Base-by-base conservation (phyloP, 2,329 filamentous ascomycete genomes). In the Capronia coronata region DNA sequence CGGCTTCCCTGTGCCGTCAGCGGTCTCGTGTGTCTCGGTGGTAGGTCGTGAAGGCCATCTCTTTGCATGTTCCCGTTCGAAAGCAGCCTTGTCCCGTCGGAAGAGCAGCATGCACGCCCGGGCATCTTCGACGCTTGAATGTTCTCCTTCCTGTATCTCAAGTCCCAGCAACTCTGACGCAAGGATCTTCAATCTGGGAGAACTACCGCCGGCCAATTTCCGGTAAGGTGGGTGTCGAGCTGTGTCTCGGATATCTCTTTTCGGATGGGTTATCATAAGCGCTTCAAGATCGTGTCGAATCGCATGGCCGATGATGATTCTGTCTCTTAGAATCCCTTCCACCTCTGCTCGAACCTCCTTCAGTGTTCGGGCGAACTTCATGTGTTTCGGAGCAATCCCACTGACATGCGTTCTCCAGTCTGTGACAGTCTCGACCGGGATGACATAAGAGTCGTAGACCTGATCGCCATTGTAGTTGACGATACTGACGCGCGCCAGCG, bases 401-500 rank as follows among this genome's bases (percentile, higher is more conserved):
- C 86, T 94, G 34, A 96, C 83, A 53, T 77, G 73, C 2, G 90
- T 97, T 54, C 93, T 80, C 84, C 90, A 98, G 68, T 98, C 87
- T 11, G 86, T 89, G 1, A 98, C 87, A 48, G 72, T 74, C 62
- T 89, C 83, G 51, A 81, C 80, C 0, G 87, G 86, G 46, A 79
- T 78, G 8, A 97, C 93, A 64, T 86, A 97, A 10, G 87, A 91
- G 71, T 98, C 93, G 75, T 97, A 96, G 39, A 98, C 73, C 67
- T 95, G 88, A 22, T 85, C 79, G 14, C 90, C 90, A 65, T 96
- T 88, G 67, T 90, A 98, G 67, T 97, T 94, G 59, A 96, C 90
- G 13, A 94, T 73, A 63, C 87, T 94, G 48, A 91, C 87, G 40
- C 93, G 80, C 1, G 93, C 93, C 38, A 98, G 78, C 0, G 82